Conservation (phyloP, 1,139 yeast genomes). For the Scheffersomyces cryptocercus region DNA sequence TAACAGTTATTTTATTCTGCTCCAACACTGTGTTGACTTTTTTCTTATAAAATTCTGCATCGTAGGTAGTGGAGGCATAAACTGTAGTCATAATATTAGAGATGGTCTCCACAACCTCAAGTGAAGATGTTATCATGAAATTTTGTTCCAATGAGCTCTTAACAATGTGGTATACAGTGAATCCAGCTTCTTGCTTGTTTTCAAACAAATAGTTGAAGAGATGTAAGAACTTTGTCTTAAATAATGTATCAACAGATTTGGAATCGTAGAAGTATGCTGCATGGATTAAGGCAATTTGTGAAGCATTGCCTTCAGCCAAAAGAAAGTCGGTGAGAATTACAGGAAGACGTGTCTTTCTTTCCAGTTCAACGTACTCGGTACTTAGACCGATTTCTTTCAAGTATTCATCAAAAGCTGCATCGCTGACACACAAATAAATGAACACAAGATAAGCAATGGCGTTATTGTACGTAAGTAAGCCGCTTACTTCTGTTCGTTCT, state of each 20-base stretch:
- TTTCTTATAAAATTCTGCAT: slow-evolving; percentile 10
- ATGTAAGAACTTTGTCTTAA: slow-evolving; percentile 54
- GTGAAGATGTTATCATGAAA: slow-evolving; percentile 30
- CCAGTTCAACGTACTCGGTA: slow-evolving; percentile 23
- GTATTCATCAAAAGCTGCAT: slow-evolving; percentile 45
- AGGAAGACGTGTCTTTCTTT: slow-evolving; percentile 48
- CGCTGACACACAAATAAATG: slow-evolving; percentile 53
- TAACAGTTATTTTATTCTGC: slow-evolving; percentile 12
- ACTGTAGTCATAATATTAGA: slow-evolving; percentile 29
- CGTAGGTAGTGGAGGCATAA: slow-evolving; percentile 21
- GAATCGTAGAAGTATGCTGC: slow-evolving; percentile 54
- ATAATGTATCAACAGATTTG: slow-evolving; percentile 43
- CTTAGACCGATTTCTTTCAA: slow-evolving; percentile 49
- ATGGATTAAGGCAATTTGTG: slow-evolving; percentile 51
- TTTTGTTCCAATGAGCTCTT: slow-evolving; percentile 41
- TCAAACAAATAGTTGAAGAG: slow-evolving; percentile 47
- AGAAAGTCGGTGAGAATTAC: slow-evolving; percentile 50
- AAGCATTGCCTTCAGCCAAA: slow-evolving; percentile 35
- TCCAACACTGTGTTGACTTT: slow-evolving; percentile 17
- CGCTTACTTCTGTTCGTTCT: slow-evolving; percentile 5
- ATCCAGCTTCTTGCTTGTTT: slow-evolving; percentile 35
- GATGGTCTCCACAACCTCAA: slow-evolving; percentile 28
- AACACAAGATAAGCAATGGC: slow-evolving; percentile 53
- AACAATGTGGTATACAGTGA: slow-evolving; percentile 47
- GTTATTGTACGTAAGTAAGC: slow-evolving; percentile 12